Evolutionary conservation across 352 stramenopile genomes (phyloP).

Genomic region (Phytophthora chlamydospora): DNA sequence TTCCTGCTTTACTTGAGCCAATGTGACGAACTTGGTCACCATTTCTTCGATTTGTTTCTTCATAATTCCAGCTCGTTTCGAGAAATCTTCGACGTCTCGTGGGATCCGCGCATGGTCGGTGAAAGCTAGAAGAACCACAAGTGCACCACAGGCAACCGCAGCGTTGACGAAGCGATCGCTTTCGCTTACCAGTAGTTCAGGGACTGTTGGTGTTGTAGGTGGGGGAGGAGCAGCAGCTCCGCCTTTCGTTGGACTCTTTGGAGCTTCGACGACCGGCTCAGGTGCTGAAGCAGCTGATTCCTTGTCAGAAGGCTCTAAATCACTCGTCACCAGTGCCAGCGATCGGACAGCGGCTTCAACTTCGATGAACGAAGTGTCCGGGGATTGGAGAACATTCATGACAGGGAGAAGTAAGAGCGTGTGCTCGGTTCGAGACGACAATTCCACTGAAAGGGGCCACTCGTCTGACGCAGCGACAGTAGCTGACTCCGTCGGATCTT

Average conservation of each 20-base stretch:
- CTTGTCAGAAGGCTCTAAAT: conserved; percentile 17
- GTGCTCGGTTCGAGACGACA: conserved; percentile 32
- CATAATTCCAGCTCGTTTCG: conserved; percentile 16
- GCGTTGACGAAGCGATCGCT: conserved; percentile 53
- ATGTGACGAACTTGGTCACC: conserved; percentile 36
- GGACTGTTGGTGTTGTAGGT: conserved; percentile 9
- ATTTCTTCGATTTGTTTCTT: conserved; percentile 31
- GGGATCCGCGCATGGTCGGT: conserved; percentile 40
- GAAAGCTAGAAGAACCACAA: conserved; percentile 54
- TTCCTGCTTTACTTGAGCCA: conserved; percentile 33
- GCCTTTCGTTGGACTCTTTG: conserved; percentile 29
- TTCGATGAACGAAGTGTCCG: conserved; percentile 47
- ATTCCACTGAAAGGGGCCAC: conserved; percentile 40
- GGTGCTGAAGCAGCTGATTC: conserved; percentile 4
- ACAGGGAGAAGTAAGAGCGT: conserved; percentile 39
- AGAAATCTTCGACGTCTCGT: conserved; percentile 6
- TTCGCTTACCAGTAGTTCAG: conserved; percentile 30
- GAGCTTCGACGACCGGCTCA: conserved; percentile 19
- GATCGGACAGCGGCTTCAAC: conserved; percentile 50
- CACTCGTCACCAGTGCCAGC: conserved; percentile 36
- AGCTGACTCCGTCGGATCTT: neutral
- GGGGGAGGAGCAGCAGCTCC: neutral
- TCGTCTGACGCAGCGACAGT: neutral
- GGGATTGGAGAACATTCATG: conserved; percentile 43
- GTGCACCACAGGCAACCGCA: conserved; percentile 33